A percentile compares a stretch with the other conserved stretches of the same genome.
These are phyloP conservation scores for Teratosphaeria viscida DNA, from an alignment of 2,329 filamentous ascomycete species.

Conservation along the genomic window DNA sequence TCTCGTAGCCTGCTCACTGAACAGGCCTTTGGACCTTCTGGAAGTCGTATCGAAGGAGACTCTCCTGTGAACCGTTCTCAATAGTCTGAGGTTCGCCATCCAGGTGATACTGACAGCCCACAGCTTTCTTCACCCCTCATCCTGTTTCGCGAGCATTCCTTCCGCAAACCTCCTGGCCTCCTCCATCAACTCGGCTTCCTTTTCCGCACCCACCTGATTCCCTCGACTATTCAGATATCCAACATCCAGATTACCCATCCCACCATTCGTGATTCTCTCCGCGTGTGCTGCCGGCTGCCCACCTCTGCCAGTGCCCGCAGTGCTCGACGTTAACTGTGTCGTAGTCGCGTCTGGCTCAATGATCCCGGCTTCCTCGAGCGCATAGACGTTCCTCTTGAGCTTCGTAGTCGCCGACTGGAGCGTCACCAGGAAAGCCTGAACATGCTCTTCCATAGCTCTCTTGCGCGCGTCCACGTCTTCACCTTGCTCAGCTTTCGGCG, in stretches of 20 bases:
- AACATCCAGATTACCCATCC: slow-evolving; percentile 57
- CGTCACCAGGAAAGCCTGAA: slow-evolving; percentile 55
- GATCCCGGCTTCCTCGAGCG: slow-evolving; percentile 71
- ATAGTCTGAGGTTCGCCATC: too few relatives aligned
- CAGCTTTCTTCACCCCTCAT: neutral
- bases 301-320: slow-evolving; percentile 16
- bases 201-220: slow-evolving; percentile 68
- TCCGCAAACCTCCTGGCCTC: slow-evolving; percentile 42
- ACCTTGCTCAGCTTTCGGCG: slow-evolving; percentile 32
- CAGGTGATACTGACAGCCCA: neutral
- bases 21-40: too few relatives aligned
- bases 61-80: too few relatives aligned
- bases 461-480: slow-evolving; percentile 48
- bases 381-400: slow-evolving; percentile 65
- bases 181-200: slow-evolving; percentile 71
- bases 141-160: neutral
- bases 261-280: slow-evolving; percentile 32
- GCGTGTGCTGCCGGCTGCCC: slow-evolving; percentile 6
- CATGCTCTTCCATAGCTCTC: slow-evolving; percentile 46
- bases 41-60: too few relatives aligned
- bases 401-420: slow-evolving; percentile 65
- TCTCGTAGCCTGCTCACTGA: too few relatives aligned
- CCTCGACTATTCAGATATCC: slow-evolving; percentile 84
- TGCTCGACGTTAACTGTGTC: neutral
- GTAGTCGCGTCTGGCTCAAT: slow-evolving; percentile 40